Evolutionary conservation across 805 yeast genomes (phyloP), one percentile per base, ranked within the genome.

Genomic region (Candida xiaguanensis): DNA sequence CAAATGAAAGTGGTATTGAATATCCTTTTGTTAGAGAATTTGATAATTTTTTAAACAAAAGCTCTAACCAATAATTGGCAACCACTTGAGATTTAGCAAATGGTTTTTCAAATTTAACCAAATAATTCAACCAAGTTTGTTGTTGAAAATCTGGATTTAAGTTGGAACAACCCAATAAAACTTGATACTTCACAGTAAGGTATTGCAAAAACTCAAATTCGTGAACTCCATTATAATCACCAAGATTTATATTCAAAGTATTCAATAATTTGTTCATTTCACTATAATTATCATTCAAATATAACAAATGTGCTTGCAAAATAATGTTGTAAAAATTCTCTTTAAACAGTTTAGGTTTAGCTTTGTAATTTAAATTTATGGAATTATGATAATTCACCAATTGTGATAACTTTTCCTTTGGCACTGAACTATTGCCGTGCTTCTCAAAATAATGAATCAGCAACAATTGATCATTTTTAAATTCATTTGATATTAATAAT

Each of bases 271-370:
- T 40, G 31, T 45, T 29, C 50, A 59, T 48, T n/a, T 50, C 51
- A 6, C 42, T 53, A 7, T 40, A 25, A 31, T 61, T 56, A 17
- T 54, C 49, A 37, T 51, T 51, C 33, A 68, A 46, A 39, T 50
- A 54, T 39, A 56, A 53, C 48, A 68, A 56, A 32, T 68, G 73
- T 9, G 60, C 65, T 46, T 61, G 47, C 3, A 67, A 49, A 5
- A 58, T 56, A 2, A 58, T 42, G 39, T 51, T 55, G 46, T 67
- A 68, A 31, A 66, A 48, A 20, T 48, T 48, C 40, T 67, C 73
- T 34, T 50, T 58, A 34, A 52, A 54, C 9, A 52, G 46, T 36
- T 53, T 54, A 25, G 44, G 41, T 15, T 48, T 38, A 13, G 51
- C 48, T 22, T 52, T 50, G 42, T 59, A 56, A 34, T 56, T 58